Conservation (phyloP, 1,139 yeast species). For the Torulaspora pretoriensis region DNA sequence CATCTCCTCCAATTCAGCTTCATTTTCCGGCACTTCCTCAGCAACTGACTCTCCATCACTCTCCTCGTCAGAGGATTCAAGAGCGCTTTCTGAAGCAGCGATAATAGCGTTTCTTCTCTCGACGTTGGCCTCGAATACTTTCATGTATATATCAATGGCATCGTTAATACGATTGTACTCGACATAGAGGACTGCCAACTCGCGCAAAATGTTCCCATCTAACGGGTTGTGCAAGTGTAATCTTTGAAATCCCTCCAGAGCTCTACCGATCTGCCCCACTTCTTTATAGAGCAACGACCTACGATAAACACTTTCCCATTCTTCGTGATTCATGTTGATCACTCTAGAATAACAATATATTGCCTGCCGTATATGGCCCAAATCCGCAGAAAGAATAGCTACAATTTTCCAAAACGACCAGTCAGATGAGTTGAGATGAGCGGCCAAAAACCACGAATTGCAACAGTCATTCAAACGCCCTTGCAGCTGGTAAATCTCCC, state of each 20-base stretch:
- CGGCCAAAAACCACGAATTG: conserved; percentile 78
- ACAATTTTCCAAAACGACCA: conserved; percentile 79
- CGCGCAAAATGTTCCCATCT: conserved; percentile 59
- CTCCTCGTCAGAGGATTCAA: conserved; percentile 35
- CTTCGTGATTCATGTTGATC: conserved; percentile 53
- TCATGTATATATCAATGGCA: conserved; percentile 73
- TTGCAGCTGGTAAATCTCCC: conserved; percentile 71
- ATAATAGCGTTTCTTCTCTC: conserved; percentile 32
- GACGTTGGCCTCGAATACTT: conserved; percentile 54
- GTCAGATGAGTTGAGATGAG: conserved; percentile 74
- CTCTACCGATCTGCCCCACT: conserved; percentile 61
- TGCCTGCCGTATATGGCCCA: conserved; percentile 77
- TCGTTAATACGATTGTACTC: conserved; percentile 73
- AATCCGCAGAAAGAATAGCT: conserved; percentile 67
- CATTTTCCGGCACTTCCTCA: conserved; percentile 15
- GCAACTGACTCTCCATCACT: conserved; percentile 15
- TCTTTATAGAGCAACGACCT: conserved; percentile 67
- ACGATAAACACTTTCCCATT: conserved; percentile 51
- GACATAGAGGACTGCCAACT: conserved; percentile 72
- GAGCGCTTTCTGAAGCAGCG: conserved; percentile 34
- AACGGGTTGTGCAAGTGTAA: conserved; percentile 58
- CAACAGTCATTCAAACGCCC: conserved; percentile 71
- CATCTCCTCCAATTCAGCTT: conserved; percentile 26
- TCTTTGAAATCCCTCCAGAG: conserved; percentile 68
- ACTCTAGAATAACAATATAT: conserved; percentile 77